Evolutionary conservation across 768 basidiomycete species (phyloP).

Genomic region (Russula vinacea): DNA sequence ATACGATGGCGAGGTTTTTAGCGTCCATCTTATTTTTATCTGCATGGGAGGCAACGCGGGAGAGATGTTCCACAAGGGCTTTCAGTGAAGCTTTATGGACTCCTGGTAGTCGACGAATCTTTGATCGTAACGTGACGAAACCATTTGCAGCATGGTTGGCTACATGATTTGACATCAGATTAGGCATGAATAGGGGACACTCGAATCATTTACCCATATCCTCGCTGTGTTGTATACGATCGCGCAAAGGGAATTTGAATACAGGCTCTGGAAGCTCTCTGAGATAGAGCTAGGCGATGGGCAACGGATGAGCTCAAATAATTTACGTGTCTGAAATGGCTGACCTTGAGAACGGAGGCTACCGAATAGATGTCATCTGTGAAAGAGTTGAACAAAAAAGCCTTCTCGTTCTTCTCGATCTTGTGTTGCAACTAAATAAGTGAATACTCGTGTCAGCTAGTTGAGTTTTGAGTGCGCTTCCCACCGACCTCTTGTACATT

Average conservation of each 20-base stretch:
- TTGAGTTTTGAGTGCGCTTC: background rate
- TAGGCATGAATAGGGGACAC: background rate
- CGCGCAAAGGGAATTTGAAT: conserved; percentile 75
- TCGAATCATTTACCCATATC: conserved; percentile 54
- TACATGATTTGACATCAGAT: conserved; percentile 34
- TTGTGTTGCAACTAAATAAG: conserved; percentile 71
- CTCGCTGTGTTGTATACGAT: conserved; percentile 78
- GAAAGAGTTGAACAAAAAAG: conserved; percentile 67
- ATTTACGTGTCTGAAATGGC: conserved; percentile 25
- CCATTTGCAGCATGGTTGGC: conserved; percentile 69
- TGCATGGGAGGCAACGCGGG: conserved; percentile 59
- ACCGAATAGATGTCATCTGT: conserved; percentile 81
- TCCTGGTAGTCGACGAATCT: conserved; percentile 76
- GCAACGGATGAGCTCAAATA: background rate
- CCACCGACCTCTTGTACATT: conserved; percentile 69
- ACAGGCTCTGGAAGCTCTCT: conserved; percentile 88
- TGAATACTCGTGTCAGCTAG: conserved; percentile 10
- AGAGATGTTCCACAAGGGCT: conserved; percentile 77
- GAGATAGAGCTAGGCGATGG: conserved; percentile 59
- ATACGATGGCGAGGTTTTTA: conserved; percentile 89
- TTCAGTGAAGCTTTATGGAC: conserved; percentile 85
- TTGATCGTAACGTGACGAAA: conserved; percentile 77
- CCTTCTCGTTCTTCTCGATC: conserved; percentile 77
- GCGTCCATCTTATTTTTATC: conserved; percentile 92
- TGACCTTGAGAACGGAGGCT: conserved; percentile 79